Evolutionary conservation across 768 basidiomycete genomes (phyloP), one percentile per base, ranked within the genome.

Genomic region (Leucosporidium scottii): DNA sequence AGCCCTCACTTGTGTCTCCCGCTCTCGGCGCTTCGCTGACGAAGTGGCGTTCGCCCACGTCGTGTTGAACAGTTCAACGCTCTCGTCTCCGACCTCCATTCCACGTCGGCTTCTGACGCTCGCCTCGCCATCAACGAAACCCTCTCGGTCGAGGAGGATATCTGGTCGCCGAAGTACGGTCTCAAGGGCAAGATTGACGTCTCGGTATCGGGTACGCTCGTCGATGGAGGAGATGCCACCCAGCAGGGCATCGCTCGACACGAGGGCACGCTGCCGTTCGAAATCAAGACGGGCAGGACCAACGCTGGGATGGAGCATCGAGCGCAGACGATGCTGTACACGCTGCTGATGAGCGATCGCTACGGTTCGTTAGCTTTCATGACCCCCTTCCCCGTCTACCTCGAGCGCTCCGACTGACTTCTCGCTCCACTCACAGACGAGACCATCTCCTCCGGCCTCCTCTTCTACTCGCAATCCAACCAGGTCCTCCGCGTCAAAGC

Each of bases 291-390:
- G 0, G 96, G 96, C 2, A 83, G 88, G 36, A 80, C 87, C 0
- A 80, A 84, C 12, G 87, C 85, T 0, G 83, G 84, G 2, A 86
- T 93, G 85, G 92, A 94, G 72, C 94, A 98, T 78, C 88, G 96
- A 48, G 96, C 96, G 0, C 96, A 99, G 78, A 99, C 96, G 1
- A 93, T 97, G 87, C 80, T 99, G 5, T 99, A 99, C 77, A 94
- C 92, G 1, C 81, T 98, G 7, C 82, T 99, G 1, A 85, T 92
- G 73, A 84, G 85, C 49, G 93, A 98, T 76, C 84, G 94, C n/a
- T 97, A 97, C 74, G 78, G 82, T 82, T 47, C 62, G 79, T 76
- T 30, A 18, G 30, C 15, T 44, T 54, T 9, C 23, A 20, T 23
- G n/a, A n/a, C 57, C 44, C 17, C 62, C 21, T 28, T 4, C 31